Conservation (phyloP, 2,329 filamentous ascomycete genomes). For the Aaosphaeria arxii region DNA sequence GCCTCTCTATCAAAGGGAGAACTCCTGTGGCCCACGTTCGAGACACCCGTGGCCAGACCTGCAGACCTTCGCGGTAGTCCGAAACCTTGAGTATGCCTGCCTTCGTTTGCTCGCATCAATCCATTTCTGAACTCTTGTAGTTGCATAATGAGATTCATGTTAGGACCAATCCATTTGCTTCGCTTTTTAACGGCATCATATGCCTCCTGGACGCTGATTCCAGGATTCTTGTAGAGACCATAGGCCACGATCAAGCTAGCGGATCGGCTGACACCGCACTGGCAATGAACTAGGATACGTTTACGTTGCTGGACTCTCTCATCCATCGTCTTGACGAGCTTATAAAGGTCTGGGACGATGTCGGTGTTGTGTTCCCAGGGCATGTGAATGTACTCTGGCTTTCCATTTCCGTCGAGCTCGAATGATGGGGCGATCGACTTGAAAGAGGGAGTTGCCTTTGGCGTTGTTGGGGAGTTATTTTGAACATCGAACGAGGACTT, state of each 20-base stretch:
- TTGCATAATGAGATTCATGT: conserved; percentile 90
- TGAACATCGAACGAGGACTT: conserved; percentile 24
- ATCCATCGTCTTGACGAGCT: conserved; percentile 73
- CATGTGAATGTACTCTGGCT: conserved; percentile 81
- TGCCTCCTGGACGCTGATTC: conserved; percentile 75
- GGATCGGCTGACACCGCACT: conserved; percentile 81
- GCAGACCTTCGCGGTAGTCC: conserved; percentile 26
- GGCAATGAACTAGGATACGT: conserved; percentile 78
- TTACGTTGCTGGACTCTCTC: conserved; percentile 69
- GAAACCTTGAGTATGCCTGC: conserved; percentile 29
- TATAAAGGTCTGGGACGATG: conserved; percentile 73
- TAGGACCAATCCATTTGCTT: conserved; percentile 85
- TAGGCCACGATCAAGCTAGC: conserved; percentile 86
- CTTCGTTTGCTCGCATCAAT: conserved; percentile 39
- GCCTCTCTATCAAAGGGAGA: conserved; percentile 31
- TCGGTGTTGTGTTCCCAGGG: conserved; percentile 88
- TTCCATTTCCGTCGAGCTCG: conserved; percentile 28
- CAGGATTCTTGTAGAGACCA: conserved; percentile 74
- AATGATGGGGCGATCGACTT: conserved; percentile 21
- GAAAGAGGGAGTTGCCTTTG: conserved; percentile 52
- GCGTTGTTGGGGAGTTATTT: conserved; percentile 46
- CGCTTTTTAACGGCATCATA: conserved; percentile 77
- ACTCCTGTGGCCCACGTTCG: conserved; percentile 23
- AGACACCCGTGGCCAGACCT: conserved; percentile 23
- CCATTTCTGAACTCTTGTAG: conserved; percentile 70